Evolutionary conservation across 2,329 filamentous ascomycete species (phyloP).

Genomic region (Trichophyton mentagrophytes): DNA sequence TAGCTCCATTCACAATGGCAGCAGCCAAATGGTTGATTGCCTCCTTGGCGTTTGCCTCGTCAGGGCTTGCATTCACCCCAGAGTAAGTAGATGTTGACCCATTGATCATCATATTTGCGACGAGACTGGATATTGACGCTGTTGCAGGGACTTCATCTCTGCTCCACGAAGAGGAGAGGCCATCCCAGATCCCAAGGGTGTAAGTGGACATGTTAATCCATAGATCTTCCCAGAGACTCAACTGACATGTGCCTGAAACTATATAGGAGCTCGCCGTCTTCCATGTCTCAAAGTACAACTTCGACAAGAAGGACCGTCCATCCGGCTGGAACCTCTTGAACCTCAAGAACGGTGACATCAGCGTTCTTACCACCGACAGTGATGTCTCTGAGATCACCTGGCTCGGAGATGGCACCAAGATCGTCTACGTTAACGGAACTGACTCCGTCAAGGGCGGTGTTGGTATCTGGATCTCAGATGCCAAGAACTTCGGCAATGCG

Average conservation of each 20-base stretch:
- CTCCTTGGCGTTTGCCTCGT: conserved; percentile 15
- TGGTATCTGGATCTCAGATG: conserved; percentile 28
- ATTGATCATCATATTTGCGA: neutral
- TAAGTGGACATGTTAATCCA: conserved; percentile 16
- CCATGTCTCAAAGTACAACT: conserved; percentile 63
- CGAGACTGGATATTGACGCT: neutral
- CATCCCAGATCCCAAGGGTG: conserved; percentile 29
- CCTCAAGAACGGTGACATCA: conserved; percentile 52
- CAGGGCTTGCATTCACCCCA: conserved; percentile 18
- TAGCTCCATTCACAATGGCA: conserved; percentile 11
- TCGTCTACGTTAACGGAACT: conserved; percentile 44
- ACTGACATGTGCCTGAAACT: neutral
- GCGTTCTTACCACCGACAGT: conserved; percentile 51
- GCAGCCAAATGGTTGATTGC: conserved; percentile 15
- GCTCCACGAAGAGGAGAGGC: conserved; percentile 27
- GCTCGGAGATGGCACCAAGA: conserved; percentile 52
- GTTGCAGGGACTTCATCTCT: conserved; percentile 23
- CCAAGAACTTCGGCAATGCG: conserved; percentile 22
- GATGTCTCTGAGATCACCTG: conserved; percentile 60
- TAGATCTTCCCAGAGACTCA: neutral
- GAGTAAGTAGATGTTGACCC: conserved; percentile 12
- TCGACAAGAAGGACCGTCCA: conserved; percentile 53
- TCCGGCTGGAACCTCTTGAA: conserved; percentile 57
- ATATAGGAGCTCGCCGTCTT: conserved; percentile 34
- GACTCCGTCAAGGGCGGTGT: conserved; percentile 30